Base-by-base conservation (phyloP, 2,329 filamentous ascomycete genomes). In the Drechslerella stenobrocha region DNA sequence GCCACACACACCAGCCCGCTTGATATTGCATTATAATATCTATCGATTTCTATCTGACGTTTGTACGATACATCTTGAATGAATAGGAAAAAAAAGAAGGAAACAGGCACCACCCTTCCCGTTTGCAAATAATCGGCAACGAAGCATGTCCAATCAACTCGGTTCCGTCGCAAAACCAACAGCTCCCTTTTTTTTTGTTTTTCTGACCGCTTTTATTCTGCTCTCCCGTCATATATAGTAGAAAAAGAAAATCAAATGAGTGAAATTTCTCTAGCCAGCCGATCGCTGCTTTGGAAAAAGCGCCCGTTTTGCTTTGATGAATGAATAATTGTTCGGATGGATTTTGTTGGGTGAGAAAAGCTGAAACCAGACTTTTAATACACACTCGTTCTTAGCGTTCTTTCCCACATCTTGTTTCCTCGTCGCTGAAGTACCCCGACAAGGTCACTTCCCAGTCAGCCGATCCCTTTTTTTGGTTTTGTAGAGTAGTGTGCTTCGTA, bases 281-380 rank as follows among this genome's bases (percentile, higher is more conserved):
- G 48, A 42, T 42, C 37, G 37, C 37, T 66, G 53, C 61, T 55
- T 59, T 48, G 30, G 51, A 50, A 52, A 44, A 37, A 28, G 50
- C 28, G 50, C 55, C 45, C 35, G 55, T 67, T 58, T 66, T n/a
- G 47, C 47, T 66, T 66, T 66, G 53, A 66, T 66, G 52, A 53
- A 66, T 47, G 37, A 52, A 47, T 42, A 18, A 18, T 13, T 18
- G 37, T 20, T 8, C 9, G 37, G 22, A 42, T 42, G 37, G 47
- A 52, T 40, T n/a, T n/a, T n/a, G 47, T 34, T 35, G 40, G 42
- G 20, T 42, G 23, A 6, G 20, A 40, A 23, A 50, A 58, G 55
- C 55, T 56, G 55, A 67, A 67, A 60, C 55, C 50, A 55, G 15
- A 48, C 35, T 46, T 50, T 23, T 42, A 35, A 55, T 20, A 20